These are phyloP conservation scores for Penicillium sp. DNA, from an alignment of 2,329 filamentous ascomycete genomes.

Conservation along the genomic window DNA sequence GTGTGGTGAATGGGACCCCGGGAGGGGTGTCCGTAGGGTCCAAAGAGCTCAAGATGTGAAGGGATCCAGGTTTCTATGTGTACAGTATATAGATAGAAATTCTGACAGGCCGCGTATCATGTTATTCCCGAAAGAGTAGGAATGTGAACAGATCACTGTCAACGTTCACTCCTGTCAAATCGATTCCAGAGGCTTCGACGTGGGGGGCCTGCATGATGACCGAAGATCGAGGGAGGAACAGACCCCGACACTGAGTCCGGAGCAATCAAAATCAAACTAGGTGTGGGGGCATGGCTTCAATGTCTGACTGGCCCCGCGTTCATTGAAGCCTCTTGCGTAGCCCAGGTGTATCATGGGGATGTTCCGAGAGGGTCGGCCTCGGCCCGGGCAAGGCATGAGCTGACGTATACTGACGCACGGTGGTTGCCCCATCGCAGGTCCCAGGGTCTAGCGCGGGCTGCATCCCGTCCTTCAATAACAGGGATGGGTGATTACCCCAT, in stretches of 20 bases:
- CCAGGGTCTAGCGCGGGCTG: constrained; percentile 10
- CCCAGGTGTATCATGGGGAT: constrained; percentile 4
- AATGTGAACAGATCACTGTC: constrained; percentile 6
- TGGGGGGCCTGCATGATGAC: constrained; percentile 10
- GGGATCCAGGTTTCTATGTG: not conserved
- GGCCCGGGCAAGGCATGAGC: constrained; percentile 10
- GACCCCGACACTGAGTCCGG: constrained; percentile 5
- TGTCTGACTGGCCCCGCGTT: not conserved
- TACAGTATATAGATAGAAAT: not conserved
- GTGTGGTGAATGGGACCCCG: constrained; percentile 8
- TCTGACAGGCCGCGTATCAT: constrained; percentile 2
- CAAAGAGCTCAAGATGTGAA: constrained; percentile 4
- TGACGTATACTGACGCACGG: constrained; percentile 16
- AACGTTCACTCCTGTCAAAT: constrained; percentile 5
- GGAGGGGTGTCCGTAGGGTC: not conserved
- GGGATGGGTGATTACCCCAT: constrained; percentile 3
- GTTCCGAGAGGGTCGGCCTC: not conserved
- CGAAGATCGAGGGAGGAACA: constrained; percentile 6
- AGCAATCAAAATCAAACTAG: not conserved
- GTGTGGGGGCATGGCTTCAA: not conserved
- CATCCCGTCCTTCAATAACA: constrained; percentile 1
- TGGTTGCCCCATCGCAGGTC: constrained; percentile 1
- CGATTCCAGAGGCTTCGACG: constrained; percentile 12
- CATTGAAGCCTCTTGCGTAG: not conserved
- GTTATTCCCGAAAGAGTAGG: constrained; percentile 5